phyloP scores from a whole-genome alignment of 176 grass and related monocot genomes.

The Oryza punctata region DNA sequence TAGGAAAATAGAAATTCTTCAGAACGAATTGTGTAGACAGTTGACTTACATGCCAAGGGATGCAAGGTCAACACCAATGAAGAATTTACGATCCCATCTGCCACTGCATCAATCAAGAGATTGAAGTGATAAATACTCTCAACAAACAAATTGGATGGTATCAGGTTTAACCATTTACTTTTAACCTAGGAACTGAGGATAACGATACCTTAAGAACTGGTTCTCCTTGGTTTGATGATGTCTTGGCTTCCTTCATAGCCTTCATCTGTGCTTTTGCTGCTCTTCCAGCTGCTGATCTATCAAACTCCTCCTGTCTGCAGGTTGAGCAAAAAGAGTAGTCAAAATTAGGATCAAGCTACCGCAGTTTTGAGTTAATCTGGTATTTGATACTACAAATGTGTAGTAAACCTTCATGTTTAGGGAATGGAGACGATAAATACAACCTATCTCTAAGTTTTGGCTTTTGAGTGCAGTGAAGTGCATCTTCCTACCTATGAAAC shows the following conservation, averaged over 20 bases:
- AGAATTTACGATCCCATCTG: slow-evolving; percentile 68
- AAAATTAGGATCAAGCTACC: background rate
- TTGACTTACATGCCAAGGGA: slow-evolving; percentile 50
- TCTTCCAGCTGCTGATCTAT: slow-evolving; percentile 84
- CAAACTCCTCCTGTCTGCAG: slow-evolving; percentile 72
- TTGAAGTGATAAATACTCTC: slow-evolving; percentile 3
- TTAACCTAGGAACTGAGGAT: background rate
- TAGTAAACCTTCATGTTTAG: background rate
- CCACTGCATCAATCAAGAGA: slow-evolving; percentile 66
- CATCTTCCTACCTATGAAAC: background rate
- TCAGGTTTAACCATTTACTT: slow-evolving; percentile 1
- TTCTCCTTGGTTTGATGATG: slow-evolving; percentile 65
- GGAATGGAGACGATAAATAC: background rate
- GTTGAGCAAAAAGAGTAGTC: background rate
- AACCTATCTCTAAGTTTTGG: slow-evolving; percentile 4
- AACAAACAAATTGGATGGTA: slow-evolving; percentile 7
- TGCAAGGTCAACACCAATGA: background rate
- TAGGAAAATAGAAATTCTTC: background rate
- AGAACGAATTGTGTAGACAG: slow-evolving; percentile 1
- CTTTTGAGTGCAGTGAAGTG: background rate
- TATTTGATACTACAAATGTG: background rate
- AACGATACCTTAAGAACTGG: slow-evolving; percentile 81
- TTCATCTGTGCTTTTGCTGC: slow-evolving; percentile 84
- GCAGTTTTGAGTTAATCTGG: background rate
- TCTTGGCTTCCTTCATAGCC: slow-evolving; percentile 74